phyloP scores from a whole-genome alignment of 106 monocot species.

The Apostasia ramifera region DNA sequence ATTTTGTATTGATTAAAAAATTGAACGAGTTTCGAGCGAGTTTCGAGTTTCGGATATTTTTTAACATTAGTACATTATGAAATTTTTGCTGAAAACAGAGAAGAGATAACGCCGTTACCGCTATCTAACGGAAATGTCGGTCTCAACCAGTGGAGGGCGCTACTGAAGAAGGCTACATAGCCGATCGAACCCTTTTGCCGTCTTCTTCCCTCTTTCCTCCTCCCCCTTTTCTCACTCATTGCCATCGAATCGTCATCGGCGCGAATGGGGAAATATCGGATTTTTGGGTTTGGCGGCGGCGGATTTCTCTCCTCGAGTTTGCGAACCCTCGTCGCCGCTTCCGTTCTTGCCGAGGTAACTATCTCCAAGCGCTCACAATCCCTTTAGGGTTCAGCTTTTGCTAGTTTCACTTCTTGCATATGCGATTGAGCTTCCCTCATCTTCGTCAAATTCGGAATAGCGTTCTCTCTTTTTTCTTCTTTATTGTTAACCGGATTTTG shows the following conservation, averaged over 20 bases:
- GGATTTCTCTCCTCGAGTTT: background rate
- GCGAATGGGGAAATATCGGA: conserved; percentile 6
- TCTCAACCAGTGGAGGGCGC: conserved; percentile 29
- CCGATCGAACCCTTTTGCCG: background rate
- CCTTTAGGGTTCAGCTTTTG: conserved; percentile 1
- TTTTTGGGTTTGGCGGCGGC: background rate
- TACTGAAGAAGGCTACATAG: conserved; percentile 16
- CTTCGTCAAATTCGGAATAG: background rate
- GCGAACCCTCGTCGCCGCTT: conserved; percentile 6
- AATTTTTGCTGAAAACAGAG: background rate
- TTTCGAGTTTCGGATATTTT: no score
- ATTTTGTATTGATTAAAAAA: no score
- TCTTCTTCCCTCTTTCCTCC: conserved; percentile 2
- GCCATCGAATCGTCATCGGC: background rate
- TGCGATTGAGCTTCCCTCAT: conserved; percentile 4
- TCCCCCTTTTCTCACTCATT: background rate
- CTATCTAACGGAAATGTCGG: conserved; percentile 17
- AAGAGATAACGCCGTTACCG: conserved; percentile 5
- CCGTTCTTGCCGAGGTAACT: conserved; percentile 14
- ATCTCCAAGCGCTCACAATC: conserved; percentile 9
- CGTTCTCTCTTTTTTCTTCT: background rate
- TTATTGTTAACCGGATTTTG: conserved; percentile 6
- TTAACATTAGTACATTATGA: no score
- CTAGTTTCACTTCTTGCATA: background rate
- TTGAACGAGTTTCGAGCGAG: no score